phyloP scores from a whole-genome alignment of 1,139 yeast species.

The Candida tropicalis region DNA sequence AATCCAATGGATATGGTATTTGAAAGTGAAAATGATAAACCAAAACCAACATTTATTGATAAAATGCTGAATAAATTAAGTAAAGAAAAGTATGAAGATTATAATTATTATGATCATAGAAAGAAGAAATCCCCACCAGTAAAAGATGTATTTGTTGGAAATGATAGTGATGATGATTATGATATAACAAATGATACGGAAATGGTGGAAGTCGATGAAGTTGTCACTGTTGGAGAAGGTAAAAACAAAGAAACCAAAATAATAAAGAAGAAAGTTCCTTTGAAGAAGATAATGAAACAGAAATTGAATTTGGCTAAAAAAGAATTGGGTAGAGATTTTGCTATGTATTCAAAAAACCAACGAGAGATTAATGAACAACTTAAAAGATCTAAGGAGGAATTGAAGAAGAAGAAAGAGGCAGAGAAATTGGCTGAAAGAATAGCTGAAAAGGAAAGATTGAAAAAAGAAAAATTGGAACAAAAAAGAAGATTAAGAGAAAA shows the following conservation, averaged over 20 bases:
- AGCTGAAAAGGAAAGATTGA: conserved; percentile 7
- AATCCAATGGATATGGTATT: conserved; percentile 49
- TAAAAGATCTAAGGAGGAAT: conserved; percentile 4
- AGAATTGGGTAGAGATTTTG: conserved; percentile 36
- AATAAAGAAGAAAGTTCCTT: conserved; percentile 27
- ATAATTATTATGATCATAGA: conserved; percentile 39
- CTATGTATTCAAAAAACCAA: conserved; percentile 29
- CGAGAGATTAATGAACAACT: conserved; percentile 21
- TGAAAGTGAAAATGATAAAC: conserved; percentile 32
- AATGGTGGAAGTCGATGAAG: conserved; percentile 16
- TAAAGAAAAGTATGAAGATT: conserved; percentile 35
- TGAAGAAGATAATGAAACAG: conserved; percentile 28
- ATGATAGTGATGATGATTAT: conserved; percentile 21
- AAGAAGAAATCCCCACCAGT: conserved; percentile 11
- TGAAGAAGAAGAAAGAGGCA: conserved; percentile 17
- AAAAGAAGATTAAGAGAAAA: conserved; percentile 2
- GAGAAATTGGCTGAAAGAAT: conserved; percentile 13
- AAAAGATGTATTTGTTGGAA: conserved; percentile 16
- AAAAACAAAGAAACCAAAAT: conserved; percentile 12
- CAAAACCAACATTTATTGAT: conserved; percentile 27
- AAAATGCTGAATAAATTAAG: conserved; percentile 33
- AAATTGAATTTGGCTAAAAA: conserved; percentile 31
- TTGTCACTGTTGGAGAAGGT: conserved; percentile 7
- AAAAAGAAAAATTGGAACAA: conserved; percentile 9
- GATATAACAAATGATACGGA: conserved; percentile 9